Evolutionary conservation across 2,329 filamentous ascomycete genomes (phyloP).

Genomic region (Escovopsis sp.): DNA sequence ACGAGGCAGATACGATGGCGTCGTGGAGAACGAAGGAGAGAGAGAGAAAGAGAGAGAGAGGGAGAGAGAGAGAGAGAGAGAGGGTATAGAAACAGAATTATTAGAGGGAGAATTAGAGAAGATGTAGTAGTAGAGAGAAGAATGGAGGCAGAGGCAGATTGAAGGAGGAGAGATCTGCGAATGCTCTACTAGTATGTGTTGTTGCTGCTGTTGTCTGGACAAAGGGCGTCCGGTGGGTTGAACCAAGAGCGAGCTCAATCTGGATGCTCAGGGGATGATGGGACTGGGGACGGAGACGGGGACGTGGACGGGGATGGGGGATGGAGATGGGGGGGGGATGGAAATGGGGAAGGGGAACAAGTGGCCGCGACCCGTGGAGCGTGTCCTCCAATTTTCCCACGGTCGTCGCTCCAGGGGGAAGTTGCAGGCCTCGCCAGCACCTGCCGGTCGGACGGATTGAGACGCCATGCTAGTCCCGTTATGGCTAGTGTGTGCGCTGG

Average conservation of each 20-base stretch:
- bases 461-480: too few species aligned
- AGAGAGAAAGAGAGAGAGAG: too few species aligned
- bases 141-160: not conserved
- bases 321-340: not conserved
- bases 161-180: slow-evolving; percentile 1
- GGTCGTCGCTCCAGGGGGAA: slow-evolving; percentile 7
- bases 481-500: too few species aligned
- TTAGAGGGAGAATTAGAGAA: not conserved
- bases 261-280: slow-evolving; percentile 6
- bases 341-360: too few species aligned
- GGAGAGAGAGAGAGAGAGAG: too few species aligned
- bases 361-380: not conserved
- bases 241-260: slow-evolving; percentile 2
- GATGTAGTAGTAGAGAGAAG: slow-evolving; percentile 1
- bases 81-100: too few species aligned
- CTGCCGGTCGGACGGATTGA: too few species aligned
- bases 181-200: not conserved
- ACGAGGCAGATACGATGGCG: too few species aligned
- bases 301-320: not conserved
- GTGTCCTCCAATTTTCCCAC: slow-evolving; percentile 16
- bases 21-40: too few species aligned
- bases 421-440: too few species aligned
- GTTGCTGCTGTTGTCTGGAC: not conserved
- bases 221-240: slow-evolving; percentile 1
- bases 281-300: slow-evolving; percentile 1